Conservation (phyloP, 306 rosid species). For the Begonia loranthoides region DNA sequence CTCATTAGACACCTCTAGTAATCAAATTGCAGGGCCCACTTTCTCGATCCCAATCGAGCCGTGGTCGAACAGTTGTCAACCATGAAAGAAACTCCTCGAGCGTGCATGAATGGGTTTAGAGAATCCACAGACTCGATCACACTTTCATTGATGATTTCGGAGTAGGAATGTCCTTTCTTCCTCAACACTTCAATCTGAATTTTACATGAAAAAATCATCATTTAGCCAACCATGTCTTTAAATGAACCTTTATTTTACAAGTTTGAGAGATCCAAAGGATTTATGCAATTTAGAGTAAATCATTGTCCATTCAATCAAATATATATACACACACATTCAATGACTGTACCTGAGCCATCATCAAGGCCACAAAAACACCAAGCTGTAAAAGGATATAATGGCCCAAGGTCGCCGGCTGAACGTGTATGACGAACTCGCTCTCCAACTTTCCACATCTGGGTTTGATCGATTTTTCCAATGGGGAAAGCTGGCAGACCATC, state of each 20-base stretch:
- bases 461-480: slow-evolving; percentile 97
- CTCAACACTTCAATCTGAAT: slow-evolving; percentile 85
- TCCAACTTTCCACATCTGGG: slow-evolving; percentile 99
- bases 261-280: not conserved
- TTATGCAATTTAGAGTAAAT: not conserved
- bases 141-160: slow-evolving; percentile 92
- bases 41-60: slow-evolving; percentile 96
- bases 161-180: slow-evolving; percentile 95
- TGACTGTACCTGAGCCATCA: slow-evolving; percentile 90
- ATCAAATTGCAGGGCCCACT: slow-evolving; percentile 98
- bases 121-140: slow-evolving; percentile 94
- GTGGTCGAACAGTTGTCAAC: slow-evolving; percentile 97
- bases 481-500: slow-evolving; percentile 97
- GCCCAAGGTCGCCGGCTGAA: slow-evolving; percentile 87
- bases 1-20: too few species aligned
- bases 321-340: too few species aligned
- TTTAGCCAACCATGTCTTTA: too few species aligned
- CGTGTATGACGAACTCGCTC: slow-evolving; percentile 67
- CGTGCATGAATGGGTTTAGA: slow-evolving; percentile 97
- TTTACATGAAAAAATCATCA: too few species aligned
- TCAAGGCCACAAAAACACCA: slow-evolving; percentile 96
- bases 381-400: slow-evolving; percentile 85
- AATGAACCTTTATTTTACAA: slow-evolving; percentile 2
- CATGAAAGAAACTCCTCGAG: slow-evolving; percentile 99
- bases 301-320: not conserved